These are phyloP conservation scores for Aurinia saxatilis DNA, from an alignment of 345 rosid genomes.

Conservation along the genomic window DNA sequence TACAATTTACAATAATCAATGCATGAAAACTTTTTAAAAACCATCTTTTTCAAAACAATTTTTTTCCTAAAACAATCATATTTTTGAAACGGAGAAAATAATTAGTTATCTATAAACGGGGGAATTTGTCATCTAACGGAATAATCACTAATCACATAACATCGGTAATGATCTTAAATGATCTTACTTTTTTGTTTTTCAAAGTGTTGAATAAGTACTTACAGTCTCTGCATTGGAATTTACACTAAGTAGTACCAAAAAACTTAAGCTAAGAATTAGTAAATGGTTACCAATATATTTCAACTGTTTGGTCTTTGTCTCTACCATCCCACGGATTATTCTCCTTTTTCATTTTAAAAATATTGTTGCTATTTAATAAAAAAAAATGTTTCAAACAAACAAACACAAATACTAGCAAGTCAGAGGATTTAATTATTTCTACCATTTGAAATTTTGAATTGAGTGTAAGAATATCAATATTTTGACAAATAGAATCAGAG, in stretches of 20 bases:
- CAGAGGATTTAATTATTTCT: background rate
- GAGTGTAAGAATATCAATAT: background rate
- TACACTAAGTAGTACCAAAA: background rate
- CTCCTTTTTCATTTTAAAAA: background rate
- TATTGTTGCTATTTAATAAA: background rate
- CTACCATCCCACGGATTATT: slow-evolving; percentile 15
- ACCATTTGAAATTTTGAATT: background rate
- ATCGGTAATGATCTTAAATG: background rate
- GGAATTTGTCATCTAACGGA: background rate
- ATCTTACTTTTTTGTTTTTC: background rate
- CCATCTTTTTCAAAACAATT: no score
- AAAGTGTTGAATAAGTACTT: slow-evolving; percentile 7
- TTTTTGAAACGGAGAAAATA: no score
- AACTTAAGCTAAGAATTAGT: no score
- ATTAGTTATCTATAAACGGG: no score
- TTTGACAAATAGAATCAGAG: background rate
- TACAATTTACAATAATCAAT: no score
- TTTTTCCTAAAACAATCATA: no score
- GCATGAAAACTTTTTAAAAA: no score
- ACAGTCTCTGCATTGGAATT: background rate
- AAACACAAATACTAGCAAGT: background rate
- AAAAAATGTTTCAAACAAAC: background rate
- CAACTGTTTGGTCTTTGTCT: slow-evolving; percentile 27
- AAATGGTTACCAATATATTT: no score
- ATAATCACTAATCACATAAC: no score